Evolutionary conservation across 768 basidiomycete genomes (phyloP).

Genomic region (Amanita muscaria): DNA sequence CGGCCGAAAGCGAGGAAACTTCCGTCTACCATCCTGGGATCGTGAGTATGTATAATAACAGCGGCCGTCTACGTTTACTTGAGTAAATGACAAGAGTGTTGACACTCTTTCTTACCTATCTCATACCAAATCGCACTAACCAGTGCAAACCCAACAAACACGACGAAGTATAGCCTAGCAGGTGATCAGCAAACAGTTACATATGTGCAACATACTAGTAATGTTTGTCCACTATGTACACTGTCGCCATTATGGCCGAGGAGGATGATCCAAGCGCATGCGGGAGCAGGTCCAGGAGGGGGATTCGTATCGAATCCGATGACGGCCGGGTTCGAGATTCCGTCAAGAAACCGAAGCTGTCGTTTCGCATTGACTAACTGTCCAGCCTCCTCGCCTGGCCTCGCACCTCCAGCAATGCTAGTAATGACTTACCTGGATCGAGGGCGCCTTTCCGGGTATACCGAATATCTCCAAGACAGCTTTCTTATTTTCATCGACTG

Average conservation of each 20-base stretch:
- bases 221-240: too few relatives aligned
- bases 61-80: too few relatives aligned
- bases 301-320: conserved; percentile 29
- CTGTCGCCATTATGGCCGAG: conserved; percentile 35
- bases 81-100: too few relatives aligned
- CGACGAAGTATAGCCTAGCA: too few relatives aligned
- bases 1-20: conserved; percentile 45
- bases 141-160: too few relatives aligned
- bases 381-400: conserved; percentile 36
- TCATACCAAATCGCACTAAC: too few relatives aligned
- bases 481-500: conserved; percentile 26
- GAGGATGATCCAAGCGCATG: conserved; percentile 35
- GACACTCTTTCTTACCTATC: too few relatives aligned
- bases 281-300: conserved; percentile 28
- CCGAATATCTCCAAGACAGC: conserved; percentile 30
- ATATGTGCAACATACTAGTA: too few relatives aligned
- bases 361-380: conserved; percentile 24
- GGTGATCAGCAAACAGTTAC: too few relatives aligned
- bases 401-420: conserved; percentile 30
- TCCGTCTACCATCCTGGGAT: conserved; percentile 39
- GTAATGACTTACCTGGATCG: conserved; percentile 33
- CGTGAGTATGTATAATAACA: too few relatives aligned
- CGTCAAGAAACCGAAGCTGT: conserved; percentile 43
- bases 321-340: conserved; percentile 42
- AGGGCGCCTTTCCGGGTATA: conserved; percentile 17